These are phyloP conservation scores for Penicillium coffeae DNA, from an alignment of 495 filamentous ascomycete genomes.

Conservation along the genomic window DNA sequence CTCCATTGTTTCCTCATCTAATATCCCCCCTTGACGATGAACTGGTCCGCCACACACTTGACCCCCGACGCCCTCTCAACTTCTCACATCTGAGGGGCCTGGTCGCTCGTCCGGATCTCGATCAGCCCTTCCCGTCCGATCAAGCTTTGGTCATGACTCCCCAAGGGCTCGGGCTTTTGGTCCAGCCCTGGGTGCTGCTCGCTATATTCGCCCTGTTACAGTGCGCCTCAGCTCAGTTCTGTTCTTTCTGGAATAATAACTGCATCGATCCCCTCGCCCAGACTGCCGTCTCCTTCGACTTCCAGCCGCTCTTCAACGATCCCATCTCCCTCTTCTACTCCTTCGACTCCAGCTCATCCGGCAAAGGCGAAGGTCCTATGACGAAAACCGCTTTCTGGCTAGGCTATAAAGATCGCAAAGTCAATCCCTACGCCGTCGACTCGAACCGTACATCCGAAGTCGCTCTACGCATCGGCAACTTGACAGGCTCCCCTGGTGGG, in stretches of 20 bases:
- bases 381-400: slow-evolving; percentile 43
- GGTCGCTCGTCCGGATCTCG: background rate
- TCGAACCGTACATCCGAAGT: slow-evolving; percentile 41
- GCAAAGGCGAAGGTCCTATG: slow-evolving; percentile 35
- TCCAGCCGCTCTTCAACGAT: slow-evolving; percentile 37
- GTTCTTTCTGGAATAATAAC: slow-evolving; percentile 36
- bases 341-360: slow-evolving; percentile 37
- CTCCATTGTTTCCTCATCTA: background rate
- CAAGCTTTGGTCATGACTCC: slow-evolving; percentile 18
- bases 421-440: slow-evolving; percentile 31
- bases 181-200: slow-evolving; percentile 18
- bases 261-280: slow-evolving; percentile 46
- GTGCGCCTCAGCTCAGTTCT: slow-evolving; percentile 28
- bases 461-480: slow-evolving; percentile 38
- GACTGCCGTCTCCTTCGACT: slow-evolving; percentile 33
- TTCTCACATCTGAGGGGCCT: background rate
- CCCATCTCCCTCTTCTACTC: slow-evolving; percentile 37
- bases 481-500: slow-evolving; percentile 35
- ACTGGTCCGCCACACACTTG: background rate
- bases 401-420: slow-evolving; percentile 28
- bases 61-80: background rate
- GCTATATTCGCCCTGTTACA: slow-evolving; percentile 18
- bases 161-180: slow-evolving; percentile 7
- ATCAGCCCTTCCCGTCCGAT: slow-evolving; percentile 1
- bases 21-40: background rate